Evolutionary conservation across 768 basidiomycete genomes (phyloP).

Genomic region (Psilocybe cyanescens): DNA sequence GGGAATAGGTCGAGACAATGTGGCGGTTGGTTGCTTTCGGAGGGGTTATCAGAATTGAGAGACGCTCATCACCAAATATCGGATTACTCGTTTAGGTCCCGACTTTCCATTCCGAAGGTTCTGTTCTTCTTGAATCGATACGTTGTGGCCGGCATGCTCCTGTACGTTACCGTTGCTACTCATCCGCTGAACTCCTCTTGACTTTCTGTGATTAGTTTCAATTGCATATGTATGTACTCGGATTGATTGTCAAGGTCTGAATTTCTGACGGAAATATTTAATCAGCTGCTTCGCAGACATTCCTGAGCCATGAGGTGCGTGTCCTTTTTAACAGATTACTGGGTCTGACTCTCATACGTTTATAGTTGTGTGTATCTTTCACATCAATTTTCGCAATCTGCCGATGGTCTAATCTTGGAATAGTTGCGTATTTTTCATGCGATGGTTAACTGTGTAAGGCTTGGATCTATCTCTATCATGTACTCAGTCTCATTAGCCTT

Average conservation of each 20-base stretch:
- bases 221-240: constrained; percentile 27
- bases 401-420: background rate
- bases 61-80: too few relatives aligned
- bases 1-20: constrained; percentile 21
- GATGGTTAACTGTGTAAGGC: constrained; percentile 30
- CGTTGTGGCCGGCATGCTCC: constrained; percentile 29
- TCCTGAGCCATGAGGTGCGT: constrained; percentile 17
- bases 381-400: background rate
- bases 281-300: constrained; percentile 25
- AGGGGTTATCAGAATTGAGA: too few relatives aligned
- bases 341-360: background rate
- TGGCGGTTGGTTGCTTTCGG: constrained; percentile 23
- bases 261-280: background rate
- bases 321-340: too few relatives aligned
- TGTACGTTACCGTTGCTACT: constrained; percentile 20
- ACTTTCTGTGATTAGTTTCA: constrained; percentile 22
- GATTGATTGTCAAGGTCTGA: background rate
- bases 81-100: constrained; percentile 13
- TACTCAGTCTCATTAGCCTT: background rate
- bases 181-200: background rate
- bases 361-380: constrained; percentile 5
- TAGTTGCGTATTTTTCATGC: constrained; percentile 33
- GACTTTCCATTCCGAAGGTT: constrained; percentile 26
- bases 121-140: constrained; percentile 32
- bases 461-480: background rate